Base-by-base conservation (phyloP, 306 rosid genomes). In the Ochetophila trinervis region DNA sequence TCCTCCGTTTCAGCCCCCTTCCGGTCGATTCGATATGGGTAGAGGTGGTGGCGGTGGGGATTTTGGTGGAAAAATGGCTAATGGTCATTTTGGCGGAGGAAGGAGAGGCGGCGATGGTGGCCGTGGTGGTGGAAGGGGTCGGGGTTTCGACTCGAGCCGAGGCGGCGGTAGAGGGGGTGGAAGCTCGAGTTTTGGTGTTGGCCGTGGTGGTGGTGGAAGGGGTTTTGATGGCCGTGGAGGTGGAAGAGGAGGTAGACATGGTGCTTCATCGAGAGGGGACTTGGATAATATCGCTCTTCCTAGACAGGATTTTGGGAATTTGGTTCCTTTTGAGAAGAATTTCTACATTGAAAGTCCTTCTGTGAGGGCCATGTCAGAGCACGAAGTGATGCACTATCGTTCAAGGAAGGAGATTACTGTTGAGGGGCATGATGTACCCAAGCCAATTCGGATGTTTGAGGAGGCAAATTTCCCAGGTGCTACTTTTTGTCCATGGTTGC, bases 401-500 rank as follows among this genome's bases (percentile, higher is more conserved):
- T 65, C 67, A 2, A 78, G 68, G 76, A 79, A 88, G 66, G 97
- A 90, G 53, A 93, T 93, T 64, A 89, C 91, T 0, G 94, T 90
- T 27, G 90, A 89, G 58, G 98, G 98, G 65, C 74, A 74, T n/a
- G 98, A 89, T 57, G 75, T 87, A 47, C 98, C 98, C 0, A 93
- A 32, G 69, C 98, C 97, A 0, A 76, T 87, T 68, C 84, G 81
- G 65, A 66, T 74, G 68, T 93, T 93, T 69, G 75, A 82, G 3
- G 98, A 93, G 58, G 87, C 98, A 0, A 83, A 78, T 70, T 89
- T 87, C 62, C 97, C 98, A 36, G 97, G 98, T 93, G 83, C 7
- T 6, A 14, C 66, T 64, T 24, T 24, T 69, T 50, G 65, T 64
- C 45, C 36, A n/a, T 70, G 62, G 60, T 35, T 53, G 22, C 17